Evolutionary conservation across 129 eudicot genomes (phyloP), one percentile per base, ranked within the genome.

Genomic region (Rutidosis leptorrhynchoides): DNA sequence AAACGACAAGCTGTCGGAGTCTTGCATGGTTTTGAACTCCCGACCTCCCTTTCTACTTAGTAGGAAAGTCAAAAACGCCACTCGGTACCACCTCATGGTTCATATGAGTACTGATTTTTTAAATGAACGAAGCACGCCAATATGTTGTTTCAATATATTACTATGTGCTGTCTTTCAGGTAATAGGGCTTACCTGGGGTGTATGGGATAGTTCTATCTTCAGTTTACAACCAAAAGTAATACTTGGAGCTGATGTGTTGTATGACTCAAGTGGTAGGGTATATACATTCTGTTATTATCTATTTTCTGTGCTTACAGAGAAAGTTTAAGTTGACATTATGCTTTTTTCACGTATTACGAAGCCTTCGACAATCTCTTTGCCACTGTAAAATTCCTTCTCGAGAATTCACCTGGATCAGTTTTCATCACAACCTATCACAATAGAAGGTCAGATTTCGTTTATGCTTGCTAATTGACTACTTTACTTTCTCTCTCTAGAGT

Each of bases 231-330:
- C 98, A 28, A 65, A 84, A 55, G 75, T 93, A 42, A 85, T 93
- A 58, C 95, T 93, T 62, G 98, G 96, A 64, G 96, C 98, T 72
- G 98, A 93, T 80, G 98, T 93, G 32, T 77, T 93, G 72, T 93
- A 93, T 60, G 96, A 93, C 72, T 48, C 95, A 56, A 80, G 78
- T 74, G 98, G 98, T 93, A 78, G 45, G 77, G 53, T 51, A 56
- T 29, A 53, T 57, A 17, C 64, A 3, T 57, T 68, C 55, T 58
- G 29, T 72, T 58, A 52, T 57, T 46, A 67, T 64, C 42, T 4
- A 46, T 30, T 46, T 67, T 73, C 19, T 9, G 20, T 69, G 46
- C 12, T 25, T 64, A 80, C 28, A 35, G 12, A 52, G 25, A 10
- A 24, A 60, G 19, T 25, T 60, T 58, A 25, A 28, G 49, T 37